Evolutionary conservation across 164 flowering plant species (phyloP).

Genomic region (Vitis amurensis): DNA sequence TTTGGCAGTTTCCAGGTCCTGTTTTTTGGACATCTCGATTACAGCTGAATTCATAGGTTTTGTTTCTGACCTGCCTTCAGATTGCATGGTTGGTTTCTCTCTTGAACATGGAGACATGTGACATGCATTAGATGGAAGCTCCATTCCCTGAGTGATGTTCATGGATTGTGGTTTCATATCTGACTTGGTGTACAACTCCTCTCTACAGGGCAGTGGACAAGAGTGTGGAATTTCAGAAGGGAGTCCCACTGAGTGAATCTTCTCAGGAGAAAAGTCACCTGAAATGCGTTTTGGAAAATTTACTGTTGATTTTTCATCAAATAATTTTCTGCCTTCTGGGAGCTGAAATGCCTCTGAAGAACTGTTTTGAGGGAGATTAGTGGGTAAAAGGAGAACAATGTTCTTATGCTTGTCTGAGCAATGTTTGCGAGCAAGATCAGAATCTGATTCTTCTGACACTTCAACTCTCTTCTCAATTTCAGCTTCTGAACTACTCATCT

Average conservation of each 20-base stretch:
- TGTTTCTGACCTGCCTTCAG: slow-evolving; percentile 5
- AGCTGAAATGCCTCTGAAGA: slow-evolving; percentile 18
- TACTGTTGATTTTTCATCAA: slow-evolving; percentile 22
- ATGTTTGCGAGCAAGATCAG: slow-evolving; percentile 20
- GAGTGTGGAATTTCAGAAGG: slow-evolving; percentile 47
- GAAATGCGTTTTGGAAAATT: slow-evolving; percentile 30
- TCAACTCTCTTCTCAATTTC: slow-evolving; percentile 14
- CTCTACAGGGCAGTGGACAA: slow-evolving; percentile 47
- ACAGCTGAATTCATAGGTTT: slow-evolving; percentile 9
- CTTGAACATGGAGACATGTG: slow-evolving; percentile 6
- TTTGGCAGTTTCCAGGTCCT: slow-evolving; percentile 23
- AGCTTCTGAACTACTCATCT: slow-evolving; percentile 14
- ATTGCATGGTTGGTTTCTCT: background rate
- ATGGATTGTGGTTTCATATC: slow-evolving; percentile 10
- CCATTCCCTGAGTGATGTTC: slow-evolving; percentile 7
- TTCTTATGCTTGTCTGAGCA: slow-evolving; percentile 27
- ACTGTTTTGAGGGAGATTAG: slow-evolving; percentile 19
- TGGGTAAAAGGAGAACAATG: slow-evolving; percentile 47
- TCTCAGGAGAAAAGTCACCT: slow-evolving; percentile 27
- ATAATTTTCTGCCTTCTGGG: slow-evolving; percentile 23
- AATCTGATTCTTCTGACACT: slow-evolving; percentile 6
- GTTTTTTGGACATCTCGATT: slow-evolving; percentile 14
- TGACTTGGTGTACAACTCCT: slow-evolving; percentile 17
- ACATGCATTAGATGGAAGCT: slow-evolving; percentile 24
- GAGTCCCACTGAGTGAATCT: slow-evolving; percentile 20